phyloP scores from a whole-genome alignment of 805 yeast species.

The Candida tallmaniae region DNA sequence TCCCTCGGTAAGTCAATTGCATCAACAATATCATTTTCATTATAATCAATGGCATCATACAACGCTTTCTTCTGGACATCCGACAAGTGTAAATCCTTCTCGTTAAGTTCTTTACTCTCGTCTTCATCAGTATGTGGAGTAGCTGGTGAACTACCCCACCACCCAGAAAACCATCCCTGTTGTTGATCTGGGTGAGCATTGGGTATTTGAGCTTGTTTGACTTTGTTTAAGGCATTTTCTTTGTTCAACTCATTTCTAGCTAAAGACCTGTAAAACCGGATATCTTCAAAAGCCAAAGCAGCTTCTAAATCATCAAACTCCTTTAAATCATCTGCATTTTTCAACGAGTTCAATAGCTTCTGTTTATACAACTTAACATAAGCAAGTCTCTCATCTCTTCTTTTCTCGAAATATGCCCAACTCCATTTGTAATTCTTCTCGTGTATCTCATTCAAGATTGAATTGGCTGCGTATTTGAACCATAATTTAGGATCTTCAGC shows the following conservation, averaged over 20 bases:
- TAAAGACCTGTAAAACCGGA: conserved; percentile 77
- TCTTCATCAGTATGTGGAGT: neutral
- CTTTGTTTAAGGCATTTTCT: conserved; percentile 34
- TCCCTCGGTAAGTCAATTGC: conserved; percentile 69
- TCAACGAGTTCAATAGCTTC: conserved; percentile 37
- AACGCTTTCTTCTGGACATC: conserved; percentile 88
- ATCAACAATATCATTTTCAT: conserved; percentile 55
- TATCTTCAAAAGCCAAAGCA: conserved; percentile 66
- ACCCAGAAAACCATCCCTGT: conserved; percentile 64
- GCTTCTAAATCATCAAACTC: conserved; percentile 53
- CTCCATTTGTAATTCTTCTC: conserved; percentile 79
- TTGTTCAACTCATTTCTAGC: conserved; percentile 65
- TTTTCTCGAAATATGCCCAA: conserved; percentile 73
- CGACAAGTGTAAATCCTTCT: conserved; percentile 44
- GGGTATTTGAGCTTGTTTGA: conserved; percentile 10
- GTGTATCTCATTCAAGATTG: conserved; percentile 74
- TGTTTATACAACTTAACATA: conserved; percentile 68
- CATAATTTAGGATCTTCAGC: conserved; percentile 70
- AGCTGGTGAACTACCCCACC: conserved; percentile 48
- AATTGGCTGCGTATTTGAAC: conserved; percentile 77
- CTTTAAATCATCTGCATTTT: conserved; percentile 25
- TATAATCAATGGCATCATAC: conserved; percentile 89
- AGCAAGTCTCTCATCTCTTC: conserved; percentile 66
- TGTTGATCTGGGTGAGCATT: conserved; percentile 5
- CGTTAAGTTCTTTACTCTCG: conserved; percentile 7